A percentile compares a stretch with the other conserved stretches of the same genome.
Conservation (phyloP, 257 asterid genomes). For the Gardenia jasminoides region DNA sequence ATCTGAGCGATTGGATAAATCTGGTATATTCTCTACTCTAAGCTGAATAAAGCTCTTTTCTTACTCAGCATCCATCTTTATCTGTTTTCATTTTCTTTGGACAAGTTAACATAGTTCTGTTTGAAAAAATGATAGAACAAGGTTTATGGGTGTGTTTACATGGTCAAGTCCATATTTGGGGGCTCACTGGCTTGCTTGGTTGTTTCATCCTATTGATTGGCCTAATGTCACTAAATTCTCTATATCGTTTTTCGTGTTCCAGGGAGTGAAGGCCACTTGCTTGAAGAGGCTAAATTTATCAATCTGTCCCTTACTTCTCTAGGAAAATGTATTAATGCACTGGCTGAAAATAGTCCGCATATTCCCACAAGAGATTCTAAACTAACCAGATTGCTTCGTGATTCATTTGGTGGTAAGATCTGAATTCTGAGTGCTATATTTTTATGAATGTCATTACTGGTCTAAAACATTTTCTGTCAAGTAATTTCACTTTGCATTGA, state of each 20-base stretch:
- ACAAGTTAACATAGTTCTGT: neutral
- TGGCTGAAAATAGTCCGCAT: conserved; percentile 89
- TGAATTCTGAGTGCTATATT: conserved; percentile 1
- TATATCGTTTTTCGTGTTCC: conserved; percentile 28
- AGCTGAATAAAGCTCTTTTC: conserved; percentile 2
- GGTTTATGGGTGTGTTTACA: neutral
- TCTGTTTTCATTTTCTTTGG: neutral
- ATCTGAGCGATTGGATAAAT: conserved; percentile 80
- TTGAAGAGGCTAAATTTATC: conserved; percentile 86
- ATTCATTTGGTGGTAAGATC: conserved; percentile 85
- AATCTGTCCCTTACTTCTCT: conserved; percentile 82
- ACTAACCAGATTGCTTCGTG: conserved; percentile 84
- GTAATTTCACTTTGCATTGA: neutral
- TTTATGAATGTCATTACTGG: neutral
- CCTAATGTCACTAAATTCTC: neutral
- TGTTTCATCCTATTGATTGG: neutral
- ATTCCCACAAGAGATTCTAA: conserved; percentile 93
- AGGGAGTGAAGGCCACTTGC: conserved; percentile 89
- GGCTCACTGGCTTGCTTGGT: neutral
- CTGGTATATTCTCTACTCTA: conserved; percentile 50
- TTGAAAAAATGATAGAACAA: neutral
- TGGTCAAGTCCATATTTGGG: neutral
- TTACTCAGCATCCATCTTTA: neutral
- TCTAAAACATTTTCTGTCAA: neutral
- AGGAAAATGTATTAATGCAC: conserved; percentile 88